A percentile compares a stretch with the other conserved stretches of the same genome.
Evolutionary conservation across 2,329 filamentous ascomycete genomes (phyloP).

Genomic region (Arthrobotrys sphaeroides): DNA sequence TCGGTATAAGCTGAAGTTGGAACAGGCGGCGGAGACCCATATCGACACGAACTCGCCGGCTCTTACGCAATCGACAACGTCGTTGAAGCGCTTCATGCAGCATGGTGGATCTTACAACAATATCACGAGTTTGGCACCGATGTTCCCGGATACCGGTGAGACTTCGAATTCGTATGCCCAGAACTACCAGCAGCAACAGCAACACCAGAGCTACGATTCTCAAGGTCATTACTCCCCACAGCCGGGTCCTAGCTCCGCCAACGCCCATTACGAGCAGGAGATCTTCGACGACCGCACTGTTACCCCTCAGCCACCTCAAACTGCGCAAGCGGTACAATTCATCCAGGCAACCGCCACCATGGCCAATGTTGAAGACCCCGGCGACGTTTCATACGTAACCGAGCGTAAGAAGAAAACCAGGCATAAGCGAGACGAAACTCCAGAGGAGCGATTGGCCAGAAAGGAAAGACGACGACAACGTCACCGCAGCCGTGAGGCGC

Average conservation of each 20-base stretch:
- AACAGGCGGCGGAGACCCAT: constrained; percentile 52
- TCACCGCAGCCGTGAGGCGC: constrained; percentile 32
- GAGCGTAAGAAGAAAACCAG: constrained; percentile 49
- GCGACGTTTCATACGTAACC: constrained; percentile 35
- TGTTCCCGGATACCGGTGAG: constrained; percentile 44
- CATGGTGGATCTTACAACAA: constrained; percentile 50
- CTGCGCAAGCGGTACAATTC: neutral
- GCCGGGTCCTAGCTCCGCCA: neutral
- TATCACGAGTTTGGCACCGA: constrained; percentile 40
- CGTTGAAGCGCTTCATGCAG: constrained; percentile 50
- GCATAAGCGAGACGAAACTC: constrained; percentile 49
- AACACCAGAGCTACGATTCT: constrained; percentile 14
- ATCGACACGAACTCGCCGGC: constrained; percentile 49
- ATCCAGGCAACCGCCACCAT: constrained; percentile 9
- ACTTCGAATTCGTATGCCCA: constrained; percentile 2
- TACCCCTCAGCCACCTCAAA: constrained; percentile 3
- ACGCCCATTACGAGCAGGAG: neutral
- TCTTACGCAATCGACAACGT: constrained; percentile 40
- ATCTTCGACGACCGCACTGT: constrained; percentile 21
- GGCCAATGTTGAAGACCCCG: constrained; percentile 17
- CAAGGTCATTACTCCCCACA: constrained; percentile 38
- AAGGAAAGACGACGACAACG: constrained; percentile 38
- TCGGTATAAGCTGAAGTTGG: constrained; percentile 51
- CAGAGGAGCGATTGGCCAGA: constrained; percentile 27
- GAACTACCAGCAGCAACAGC: constrained; percentile 6